Evolutionary conservation across 2,329 filamentous ascomycete species (phyloP).

Genomic region (Penicillium thymicola): DNA sequence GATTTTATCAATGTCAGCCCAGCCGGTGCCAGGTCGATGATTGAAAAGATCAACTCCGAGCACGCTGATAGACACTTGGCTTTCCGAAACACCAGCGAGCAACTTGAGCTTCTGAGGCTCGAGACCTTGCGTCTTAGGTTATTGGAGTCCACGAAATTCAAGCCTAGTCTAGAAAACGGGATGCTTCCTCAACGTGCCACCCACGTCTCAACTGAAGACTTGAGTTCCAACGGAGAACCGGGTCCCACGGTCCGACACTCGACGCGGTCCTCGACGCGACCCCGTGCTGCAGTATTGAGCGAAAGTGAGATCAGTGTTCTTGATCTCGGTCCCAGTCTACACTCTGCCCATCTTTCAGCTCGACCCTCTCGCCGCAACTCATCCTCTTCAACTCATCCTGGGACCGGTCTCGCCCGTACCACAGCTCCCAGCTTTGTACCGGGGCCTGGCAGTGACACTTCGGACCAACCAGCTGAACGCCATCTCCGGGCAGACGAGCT

Average conservation of each 20-base stretch:
- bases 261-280: neutral
- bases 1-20: neutral
- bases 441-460: neutral
- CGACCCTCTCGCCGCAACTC: neutral
- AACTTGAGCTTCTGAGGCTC: neutral
- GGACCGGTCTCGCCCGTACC: neutral
- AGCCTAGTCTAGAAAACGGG: neutral
- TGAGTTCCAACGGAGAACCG: neutral
- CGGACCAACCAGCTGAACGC: neutral
- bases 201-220: neutral
- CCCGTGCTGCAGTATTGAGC: slow-evolving; percentile 5
- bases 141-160: neutral
- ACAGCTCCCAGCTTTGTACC: neutral
- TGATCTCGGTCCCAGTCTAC: slow-evolving; percentile 23
- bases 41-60: neutral
- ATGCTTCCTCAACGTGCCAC: neutral
- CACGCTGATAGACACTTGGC: neutral
- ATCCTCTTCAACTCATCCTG: neutral
- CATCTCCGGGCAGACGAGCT: neutral
- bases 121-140: neutral
- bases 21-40: neutral
- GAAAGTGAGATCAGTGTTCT: slow-evolving; percentile 29
- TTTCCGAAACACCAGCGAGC: neutral
- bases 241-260: neutral
- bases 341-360: neutral